Evolutionary conservation across 2,329 filamentous ascomycete genomes (phyloP), one percentile per base, ranked within the genome.

Genomic region (Venturia effusa): DNA sequence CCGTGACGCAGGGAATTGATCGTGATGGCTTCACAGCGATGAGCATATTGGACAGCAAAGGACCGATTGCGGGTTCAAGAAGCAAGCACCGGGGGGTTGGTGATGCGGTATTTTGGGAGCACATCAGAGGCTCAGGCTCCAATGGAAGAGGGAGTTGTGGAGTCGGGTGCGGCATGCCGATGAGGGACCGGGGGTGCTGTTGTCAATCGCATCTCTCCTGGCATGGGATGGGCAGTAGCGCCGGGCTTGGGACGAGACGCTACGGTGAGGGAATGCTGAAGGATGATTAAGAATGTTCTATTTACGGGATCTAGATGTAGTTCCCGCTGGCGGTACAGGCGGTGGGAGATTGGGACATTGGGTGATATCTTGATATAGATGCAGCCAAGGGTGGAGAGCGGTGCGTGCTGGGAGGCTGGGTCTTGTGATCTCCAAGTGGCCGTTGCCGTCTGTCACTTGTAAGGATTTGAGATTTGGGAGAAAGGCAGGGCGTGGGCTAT

Each of bases 271-370:
- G 34, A 22, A 10, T n/a, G 34, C 22, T 34, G 51, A n/a, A 51
- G 51, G 51, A 57, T 34, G 51, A 57, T 57, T 57, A 57, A 57
- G 51, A 57, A 57, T 57, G 51, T 34, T 57, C 51, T 57, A 57
- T 57, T 34, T 57, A 37, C 51, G 51, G 51, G 51, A 57, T 57
- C 51, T 57, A 57, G 51, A 30, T 57, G 51, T 57, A 57, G 51
- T 57, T 57, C 30, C 51, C 51, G 51, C n/a, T 34, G 51, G 32
- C 27, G 51, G 51, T 57, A 30, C n/a, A n/a, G 51, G 32, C 27
- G 51, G 51, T 57, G 51, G 51, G 51, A 19, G 51, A 32, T 57
- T 34, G n/a, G n/a, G n/a, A n/a, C n/a, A n/a, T n/a, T n/a, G n/a
- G 13, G 51, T 57, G 27, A 4, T 57, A 19, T 34, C 51, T 57